phyloP scores from a whole-genome alignment of 2,329 filamentous ascomycete genomes.

The Fusarium mundagurra region DNA sequence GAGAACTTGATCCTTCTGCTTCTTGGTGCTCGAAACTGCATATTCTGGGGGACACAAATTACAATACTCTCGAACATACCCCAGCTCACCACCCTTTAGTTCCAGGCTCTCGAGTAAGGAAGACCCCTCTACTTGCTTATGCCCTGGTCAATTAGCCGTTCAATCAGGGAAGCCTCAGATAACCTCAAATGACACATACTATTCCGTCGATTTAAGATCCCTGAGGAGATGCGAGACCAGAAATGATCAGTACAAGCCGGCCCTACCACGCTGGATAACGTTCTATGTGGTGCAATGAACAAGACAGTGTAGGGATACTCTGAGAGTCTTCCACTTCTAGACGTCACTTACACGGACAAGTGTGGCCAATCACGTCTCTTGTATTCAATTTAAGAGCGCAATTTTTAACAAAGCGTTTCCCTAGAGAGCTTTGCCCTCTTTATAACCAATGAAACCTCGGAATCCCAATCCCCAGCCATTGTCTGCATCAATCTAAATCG shows the following conservation, averaged over 20 bases:
- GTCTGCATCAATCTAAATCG: neutral
- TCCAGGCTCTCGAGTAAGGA: neutral
- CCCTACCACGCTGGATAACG: neutral
- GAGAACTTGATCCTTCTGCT: neutral
- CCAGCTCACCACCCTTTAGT: no score
- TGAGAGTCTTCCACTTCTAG: neutral
- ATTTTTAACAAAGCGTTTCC: neutral
- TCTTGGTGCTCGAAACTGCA: neutral
- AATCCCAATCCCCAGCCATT: neutral
- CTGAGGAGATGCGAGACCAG: neutral
- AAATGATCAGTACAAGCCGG: neutral
- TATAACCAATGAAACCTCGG: neutral
- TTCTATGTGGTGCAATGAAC: neutral
- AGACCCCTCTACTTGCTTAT: neutral
- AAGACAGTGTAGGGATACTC: neutral
- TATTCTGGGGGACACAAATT: neutral
- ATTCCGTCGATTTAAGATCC: neutral
- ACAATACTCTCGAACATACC: neutral
- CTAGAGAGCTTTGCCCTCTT: neutral
- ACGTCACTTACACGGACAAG: neutral
- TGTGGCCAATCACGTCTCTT: neutral
- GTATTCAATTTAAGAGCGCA: neutral
- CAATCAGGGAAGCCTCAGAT: neutral
- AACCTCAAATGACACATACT: neutral
- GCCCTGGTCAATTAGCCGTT: neutral